Percentiles rank a stretch among this genome's conserved stretches.
Conservation (phyloP, 2,329 filamentous ascomycete species). For the Purpureocillium lavendulum region DNA sequence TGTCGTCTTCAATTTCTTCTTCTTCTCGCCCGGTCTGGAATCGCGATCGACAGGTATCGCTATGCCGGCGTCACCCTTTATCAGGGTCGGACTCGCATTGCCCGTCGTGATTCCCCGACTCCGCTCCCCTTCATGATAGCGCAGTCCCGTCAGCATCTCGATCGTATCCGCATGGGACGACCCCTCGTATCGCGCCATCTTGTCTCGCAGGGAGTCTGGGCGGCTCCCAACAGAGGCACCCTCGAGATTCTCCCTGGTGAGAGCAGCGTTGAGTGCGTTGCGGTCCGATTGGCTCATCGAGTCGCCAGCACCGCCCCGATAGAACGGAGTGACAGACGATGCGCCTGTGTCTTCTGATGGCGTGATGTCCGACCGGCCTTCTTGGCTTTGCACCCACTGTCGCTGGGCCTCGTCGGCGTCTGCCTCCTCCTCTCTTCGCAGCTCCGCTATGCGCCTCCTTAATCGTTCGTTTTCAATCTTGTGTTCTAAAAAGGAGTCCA, state of each 20-base stretch:
- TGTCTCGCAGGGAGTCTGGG: conserved; percentile 72
- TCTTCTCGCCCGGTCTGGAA: conserved; percentile 64
- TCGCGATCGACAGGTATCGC: conserved; percentile 77
- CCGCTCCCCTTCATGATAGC: conserved; percentile 82
- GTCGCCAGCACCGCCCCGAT: conserved; percentile 22
- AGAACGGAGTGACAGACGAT: conserved; percentile 20
- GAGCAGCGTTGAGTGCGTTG: conserved; percentile 53
- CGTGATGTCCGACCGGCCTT: conserved; percentile 45
- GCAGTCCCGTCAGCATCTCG: conserved; percentile 83
- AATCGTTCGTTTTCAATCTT: conserved; percentile 93
- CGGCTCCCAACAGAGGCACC: conserved; percentile 56
- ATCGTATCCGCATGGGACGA: conserved; percentile 76
- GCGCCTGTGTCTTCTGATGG: conserved; percentile 36
- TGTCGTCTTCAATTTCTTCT: conserved; percentile 74
- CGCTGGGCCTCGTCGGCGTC: conserved; percentile 61
- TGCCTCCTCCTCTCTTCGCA: conserved; percentile 78
- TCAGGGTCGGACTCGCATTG: conserved; percentile 68
- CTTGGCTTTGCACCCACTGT: conserved; percentile 52
- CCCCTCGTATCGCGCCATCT: conserved; percentile 75
- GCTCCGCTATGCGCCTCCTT: conserved; percentile 72
- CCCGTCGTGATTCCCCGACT: conserved; percentile 84
- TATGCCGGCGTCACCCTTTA: conserved; percentile 80
- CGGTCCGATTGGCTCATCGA: conserved; percentile 60
- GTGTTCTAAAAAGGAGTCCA: conserved; percentile 92
- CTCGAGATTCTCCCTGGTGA: conserved; percentile 76